Conservation (phyloP, 331 rosid species). For the Quercus tomentella region DNA sequence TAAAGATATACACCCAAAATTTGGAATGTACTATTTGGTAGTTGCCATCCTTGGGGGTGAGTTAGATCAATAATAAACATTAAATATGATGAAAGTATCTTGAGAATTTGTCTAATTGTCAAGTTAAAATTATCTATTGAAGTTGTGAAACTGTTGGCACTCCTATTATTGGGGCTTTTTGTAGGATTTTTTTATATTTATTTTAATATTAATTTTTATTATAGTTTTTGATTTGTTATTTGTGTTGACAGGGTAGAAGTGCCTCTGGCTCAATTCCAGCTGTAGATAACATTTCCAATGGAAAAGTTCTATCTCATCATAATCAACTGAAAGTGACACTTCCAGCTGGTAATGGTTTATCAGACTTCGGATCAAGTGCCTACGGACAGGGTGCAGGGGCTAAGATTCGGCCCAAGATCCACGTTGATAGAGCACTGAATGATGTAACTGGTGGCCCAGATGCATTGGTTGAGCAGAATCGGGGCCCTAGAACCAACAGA, state of each 20-base stretch:
- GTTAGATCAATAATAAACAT: neutral
- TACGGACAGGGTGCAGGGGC: conserved; percentile 43
- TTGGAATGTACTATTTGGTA: neutral
- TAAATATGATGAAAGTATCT: neutral
- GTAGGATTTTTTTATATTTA: neutral
- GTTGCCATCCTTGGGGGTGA: neutral
- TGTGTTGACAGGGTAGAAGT: conserved; percentile 45
- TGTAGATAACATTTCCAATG: conserved; percentile 47
- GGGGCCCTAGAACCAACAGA: conserved; percentile 80
- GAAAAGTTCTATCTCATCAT: conserved; percentile 42
- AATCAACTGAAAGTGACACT: conserved; percentile 48
- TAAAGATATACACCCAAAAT: neutral
- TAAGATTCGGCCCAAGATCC: conserved; percentile 58
- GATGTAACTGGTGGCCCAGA: conserved; percentile 51
- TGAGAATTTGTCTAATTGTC: neutral
- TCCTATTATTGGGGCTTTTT: neutral
- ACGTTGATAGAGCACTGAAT: conserved; percentile 37
- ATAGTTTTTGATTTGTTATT: neutral
- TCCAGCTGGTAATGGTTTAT: conserved; percentile 38
- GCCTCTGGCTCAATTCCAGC: conserved; percentile 41
- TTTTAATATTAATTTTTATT: neutral
- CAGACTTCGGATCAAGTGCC: conserved; percentile 53
- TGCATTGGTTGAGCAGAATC: conserved; percentile 74
- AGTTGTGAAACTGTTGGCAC: neutral
- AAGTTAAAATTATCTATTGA: neutral